Evolutionary conservation across 2,329 filamentous ascomycete species (phyloP), one percentile per base, ranked within the genome.

Genomic region (Cercospora sp.): DNA sequence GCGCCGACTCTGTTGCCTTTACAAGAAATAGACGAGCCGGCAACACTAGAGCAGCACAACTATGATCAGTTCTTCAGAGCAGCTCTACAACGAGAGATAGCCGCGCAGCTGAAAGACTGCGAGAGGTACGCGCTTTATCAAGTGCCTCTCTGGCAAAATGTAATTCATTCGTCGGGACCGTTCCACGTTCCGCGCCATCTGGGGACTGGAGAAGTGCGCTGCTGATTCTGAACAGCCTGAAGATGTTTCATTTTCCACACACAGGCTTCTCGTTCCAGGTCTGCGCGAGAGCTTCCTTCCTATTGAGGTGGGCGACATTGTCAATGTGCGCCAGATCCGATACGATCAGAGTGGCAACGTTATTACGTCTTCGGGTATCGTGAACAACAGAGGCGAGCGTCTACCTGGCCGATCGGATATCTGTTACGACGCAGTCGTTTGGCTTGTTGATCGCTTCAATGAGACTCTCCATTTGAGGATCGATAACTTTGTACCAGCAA

Each of bases 251-350:
- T 67, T 64, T 16, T 59, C 48, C 5, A 70, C 70, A 53, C 72
- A 63, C 48, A 55, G 55, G 16, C 68, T 74, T 6, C 53, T 59
- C 26, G 70, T 75, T 2, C 72, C 73, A 20, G 73, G 73, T n/a
- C 67, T 75, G 6, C 70, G 73, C 10, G 72, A 74, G 65, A 33
- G 48, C 5, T 72, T 64, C 64, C 65, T 73, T 9, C 68, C 66
- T 20, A 57, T 75, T n/a, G 73, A 74, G 62, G 60, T 72, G 12
- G 71, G 74, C 8, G 74, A 75, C 51, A 61, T 72, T 3, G 72
- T 75, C 3, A 66, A 68, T 16, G 18, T 75, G 16, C 70, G 73
- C 18, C 74, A 73, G 60, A 53, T 75, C 4, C 67, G 66, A 5
- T 70, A 74, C 28, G 69, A 71, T 60, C 18, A 18, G 8, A 20